Evolutionary conservation across 495 filamentous ascomycete species (phyloP).

Genomic region (Xylaria scruposa): DNA sequence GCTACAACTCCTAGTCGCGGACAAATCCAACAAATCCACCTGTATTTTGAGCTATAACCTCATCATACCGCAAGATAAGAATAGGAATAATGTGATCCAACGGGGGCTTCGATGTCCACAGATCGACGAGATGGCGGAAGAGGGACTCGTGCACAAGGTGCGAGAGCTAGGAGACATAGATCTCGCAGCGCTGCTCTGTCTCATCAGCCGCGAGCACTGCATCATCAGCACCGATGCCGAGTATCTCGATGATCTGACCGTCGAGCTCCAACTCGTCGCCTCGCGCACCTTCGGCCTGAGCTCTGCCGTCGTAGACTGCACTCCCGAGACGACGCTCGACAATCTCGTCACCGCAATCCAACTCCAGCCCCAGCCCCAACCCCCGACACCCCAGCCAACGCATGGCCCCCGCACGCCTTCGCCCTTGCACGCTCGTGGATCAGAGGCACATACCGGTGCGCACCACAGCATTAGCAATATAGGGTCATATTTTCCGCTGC

Average conservation of each 20-base stretch:
- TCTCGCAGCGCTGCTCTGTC: slow-evolving; percentile 80
- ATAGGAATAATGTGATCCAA: slow-evolving; percentile 12
- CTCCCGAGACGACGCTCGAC: slow-evolving; percentile 73
- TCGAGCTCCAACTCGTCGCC: slow-evolving; percentile 76
- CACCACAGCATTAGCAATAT: neutral
- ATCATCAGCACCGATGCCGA: slow-evolving; percentile 76
- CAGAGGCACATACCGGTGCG: slow-evolving; percentile 35
- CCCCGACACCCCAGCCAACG: slow-evolving; percentile 12
- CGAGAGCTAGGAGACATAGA: slow-evolving; percentile 85
- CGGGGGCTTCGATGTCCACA: slow-evolving; percentile 17
- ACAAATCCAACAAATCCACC: too few species aligned
- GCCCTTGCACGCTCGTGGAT: slow-evolving; percentile 19
- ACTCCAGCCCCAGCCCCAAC: slow-evolving; percentile 38
- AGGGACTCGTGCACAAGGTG: slow-evolving; percentile 65
- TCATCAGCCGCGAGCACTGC: slow-evolving; percentile 83
- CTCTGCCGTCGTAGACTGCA: slow-evolving; percentile 72
- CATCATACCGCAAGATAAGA: neutral
- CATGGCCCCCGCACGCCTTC: slow-evolving; percentile 32
- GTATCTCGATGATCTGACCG: slow-evolving; percentile 66
- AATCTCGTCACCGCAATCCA: slow-evolving; percentile 77
- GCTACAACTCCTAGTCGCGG: too few species aligned
- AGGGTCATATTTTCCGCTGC: too few species aligned
- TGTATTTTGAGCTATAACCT: too few species aligned
- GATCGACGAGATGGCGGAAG: slow-evolving; percentile 63
- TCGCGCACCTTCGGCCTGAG: slow-evolving; percentile 74